Conservation (phyloP, 805 yeast genomes). For the Starmerella apis region DNA sequence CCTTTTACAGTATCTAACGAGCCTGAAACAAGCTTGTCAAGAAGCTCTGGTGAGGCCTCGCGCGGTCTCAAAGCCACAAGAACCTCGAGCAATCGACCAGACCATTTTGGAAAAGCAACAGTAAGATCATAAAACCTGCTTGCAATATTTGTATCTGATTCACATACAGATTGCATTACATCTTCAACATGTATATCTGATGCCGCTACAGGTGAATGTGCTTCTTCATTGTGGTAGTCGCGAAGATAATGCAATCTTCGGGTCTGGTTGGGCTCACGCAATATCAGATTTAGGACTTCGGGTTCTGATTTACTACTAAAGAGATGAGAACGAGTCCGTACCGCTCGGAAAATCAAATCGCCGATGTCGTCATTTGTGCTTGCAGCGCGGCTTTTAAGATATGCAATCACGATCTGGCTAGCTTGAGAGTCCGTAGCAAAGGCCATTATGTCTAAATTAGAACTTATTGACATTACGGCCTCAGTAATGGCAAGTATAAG, state of each 20-base stretch:
- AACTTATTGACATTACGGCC: background rate
- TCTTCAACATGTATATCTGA: constrained; percentile 3
- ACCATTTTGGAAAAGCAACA: constrained; percentile 7
- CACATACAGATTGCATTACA: background rate
- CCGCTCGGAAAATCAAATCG: constrained; percentile 7
- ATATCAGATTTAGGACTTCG: background rate
- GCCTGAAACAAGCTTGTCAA: background rate
- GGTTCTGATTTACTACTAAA: constrained; percentile 2
- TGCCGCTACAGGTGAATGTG: background rate
- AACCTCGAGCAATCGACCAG: background rate
- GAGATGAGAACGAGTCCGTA: background rate
- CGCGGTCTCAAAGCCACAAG: constrained; percentile 5
- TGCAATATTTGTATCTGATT: constrained; percentile 8
- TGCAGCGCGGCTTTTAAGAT: constrained; percentile 1
- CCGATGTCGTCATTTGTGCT: background rate
- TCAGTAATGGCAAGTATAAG: background rate
- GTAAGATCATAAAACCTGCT: constrained; percentile 11
- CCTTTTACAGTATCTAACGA: background rate
- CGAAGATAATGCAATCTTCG: constrained; percentile 1
- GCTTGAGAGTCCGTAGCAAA: constrained; percentile 14
- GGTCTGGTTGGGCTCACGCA: constrained; percentile 2
- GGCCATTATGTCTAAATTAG: background rate
- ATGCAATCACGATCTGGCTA: constrained; percentile 12
- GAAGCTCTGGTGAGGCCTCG: constrained; percentile 2
- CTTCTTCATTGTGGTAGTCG: background rate